Conservation (phyloP, 225 moss, liverwort and hornwort genomes). For the Pleurozium schreberi region DNA sequence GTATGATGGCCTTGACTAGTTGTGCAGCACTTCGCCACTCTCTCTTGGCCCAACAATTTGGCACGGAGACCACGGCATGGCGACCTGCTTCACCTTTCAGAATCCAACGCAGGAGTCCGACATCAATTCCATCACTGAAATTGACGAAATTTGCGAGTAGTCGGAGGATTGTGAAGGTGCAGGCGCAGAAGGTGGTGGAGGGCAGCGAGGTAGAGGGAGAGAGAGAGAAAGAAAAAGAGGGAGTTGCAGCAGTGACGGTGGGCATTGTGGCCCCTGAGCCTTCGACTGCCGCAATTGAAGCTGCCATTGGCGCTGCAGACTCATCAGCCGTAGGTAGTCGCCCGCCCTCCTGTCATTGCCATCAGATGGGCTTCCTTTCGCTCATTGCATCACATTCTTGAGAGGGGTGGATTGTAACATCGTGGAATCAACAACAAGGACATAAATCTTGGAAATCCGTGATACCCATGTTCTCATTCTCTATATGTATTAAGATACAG, state of each 20-base stretch:
- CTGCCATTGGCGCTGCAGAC: slow-evolving; percentile 16
- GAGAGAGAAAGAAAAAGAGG: slow-evolving; percentile 3
- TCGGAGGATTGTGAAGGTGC: neutral
- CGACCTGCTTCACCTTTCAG: neutral
- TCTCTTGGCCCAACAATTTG: neutral
- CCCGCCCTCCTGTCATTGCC: neutral
- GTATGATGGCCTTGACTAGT: neutral
- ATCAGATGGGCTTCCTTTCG: neutral
- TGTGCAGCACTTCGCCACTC: neutral
- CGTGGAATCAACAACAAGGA: neutral
- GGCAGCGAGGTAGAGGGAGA: neutral
- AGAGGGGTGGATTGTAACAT: neutral
- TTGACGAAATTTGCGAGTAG: neutral
- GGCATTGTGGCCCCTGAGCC: slow-evolving; percentile 36
- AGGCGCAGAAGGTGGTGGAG: slow-evolving; percentile 17
- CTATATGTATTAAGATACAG: neutral
- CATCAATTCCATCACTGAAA: neutral
- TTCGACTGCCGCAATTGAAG: slow-evolving; percentile 26
- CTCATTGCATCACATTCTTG: neutral
- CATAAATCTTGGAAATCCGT: neutral
- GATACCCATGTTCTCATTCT: neutral
- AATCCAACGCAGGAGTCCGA: neutral
- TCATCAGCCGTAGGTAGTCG: slow-evolving; percentile 37
- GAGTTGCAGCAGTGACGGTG: slow-evolving; percentile 24
- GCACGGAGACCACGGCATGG: neutral